Conservation (phyloP, 1,284 basidiomycete genomes). For the Cutaneotrichosporon cutaneum region DNA sequence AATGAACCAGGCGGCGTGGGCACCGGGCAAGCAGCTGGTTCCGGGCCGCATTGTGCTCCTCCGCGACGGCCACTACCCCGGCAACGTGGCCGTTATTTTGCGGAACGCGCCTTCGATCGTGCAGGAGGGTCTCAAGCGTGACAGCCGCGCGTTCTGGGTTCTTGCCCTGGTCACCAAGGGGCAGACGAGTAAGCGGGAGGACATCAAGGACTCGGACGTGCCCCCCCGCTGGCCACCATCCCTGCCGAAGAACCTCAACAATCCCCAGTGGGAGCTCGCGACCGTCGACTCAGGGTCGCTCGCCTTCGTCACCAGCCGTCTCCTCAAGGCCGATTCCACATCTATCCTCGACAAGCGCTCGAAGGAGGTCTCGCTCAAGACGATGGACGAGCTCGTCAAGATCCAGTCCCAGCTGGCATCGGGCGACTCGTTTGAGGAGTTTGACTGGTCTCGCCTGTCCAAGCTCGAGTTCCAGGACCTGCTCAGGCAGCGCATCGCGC, state of each 20-base stretch:
- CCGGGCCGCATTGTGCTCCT: slow-evolving; percentile 81
- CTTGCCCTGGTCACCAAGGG: slow-evolving; percentile 71
- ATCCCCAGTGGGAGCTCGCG: slow-evolving; percentile 68
- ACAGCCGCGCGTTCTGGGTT: slow-evolving; percentile 60
- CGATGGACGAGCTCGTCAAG: slow-evolving; percentile 54
- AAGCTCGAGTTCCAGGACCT: slow-evolving; percentile 91
- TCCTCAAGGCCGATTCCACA: slow-evolving; percentile 69
- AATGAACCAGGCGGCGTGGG: slow-evolving; percentile 63
- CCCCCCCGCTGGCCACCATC: slow-evolving; percentile 73
- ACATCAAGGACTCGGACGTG: slow-evolving; percentile 61
- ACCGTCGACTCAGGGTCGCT: slow-evolving; percentile 73
- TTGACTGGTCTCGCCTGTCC: slow-evolving; percentile 79
- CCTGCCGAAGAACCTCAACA: slow-evolving; percentile 57
- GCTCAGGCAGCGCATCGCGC: slow-evolving; percentile 62
- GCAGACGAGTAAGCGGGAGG: slow-evolving; percentile 61
- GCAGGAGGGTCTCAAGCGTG: slow-evolving; percentile 54
- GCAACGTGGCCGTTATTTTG: slow-evolving; percentile 72
- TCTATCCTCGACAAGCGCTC: slow-evolving; percentile 62
- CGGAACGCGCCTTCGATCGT: slow-evolving; percentile 62
- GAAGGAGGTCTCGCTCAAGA: slow-evolving; percentile 52
- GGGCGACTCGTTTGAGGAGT: slow-evolving; percentile 62
- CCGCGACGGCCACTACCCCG: slow-evolving; percentile 78
- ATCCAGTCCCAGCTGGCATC: slow-evolving; percentile 59
- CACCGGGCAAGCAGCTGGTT: slow-evolving; percentile 65
- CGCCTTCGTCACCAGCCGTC: slow-evolving; percentile 67